phyloP scores from a whole-genome alignment of 2,329 filamentous ascomycete genomes.

The Ophiostoma piceae region DNA sequence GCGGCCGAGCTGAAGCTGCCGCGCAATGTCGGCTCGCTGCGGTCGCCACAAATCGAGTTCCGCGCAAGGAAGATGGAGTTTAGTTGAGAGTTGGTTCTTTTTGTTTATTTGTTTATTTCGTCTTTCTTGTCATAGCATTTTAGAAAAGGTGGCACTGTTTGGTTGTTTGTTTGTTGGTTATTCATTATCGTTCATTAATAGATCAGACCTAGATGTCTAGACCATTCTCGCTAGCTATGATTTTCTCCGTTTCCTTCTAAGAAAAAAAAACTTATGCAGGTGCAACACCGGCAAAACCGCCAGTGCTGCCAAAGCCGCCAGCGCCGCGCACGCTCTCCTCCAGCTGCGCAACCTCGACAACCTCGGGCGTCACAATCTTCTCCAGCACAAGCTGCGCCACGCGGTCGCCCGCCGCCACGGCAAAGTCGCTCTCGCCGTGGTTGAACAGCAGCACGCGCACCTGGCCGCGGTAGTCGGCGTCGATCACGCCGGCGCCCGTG shows the following conservation, averaged over 20 bases:
- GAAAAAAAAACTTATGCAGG: background rate
- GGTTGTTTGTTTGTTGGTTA: background rate
- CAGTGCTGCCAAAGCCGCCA: constrained; percentile 89
- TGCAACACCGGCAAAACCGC: constrained; percentile 34
- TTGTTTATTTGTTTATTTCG: background rate
- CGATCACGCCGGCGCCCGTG: constrained; percentile 92
- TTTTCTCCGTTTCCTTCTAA: background rate
- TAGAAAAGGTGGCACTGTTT: background rate
- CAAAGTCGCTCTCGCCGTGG: constrained; percentile 75
- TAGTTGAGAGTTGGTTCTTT: background rate
- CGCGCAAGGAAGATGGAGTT: constrained; percentile 48
- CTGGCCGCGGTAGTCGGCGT: constrained; percentile 91
- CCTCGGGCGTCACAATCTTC: constrained; percentile 87
- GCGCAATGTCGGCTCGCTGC: constrained; percentile 64
- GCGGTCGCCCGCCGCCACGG: constrained; percentile 77
- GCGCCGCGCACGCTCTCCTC: constrained; percentile 86
- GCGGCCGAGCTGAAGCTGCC: constrained; percentile 86
- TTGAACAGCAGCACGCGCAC: constrained; percentile 96
- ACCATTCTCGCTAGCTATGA: background rate
- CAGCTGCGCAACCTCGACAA: constrained; percentile 81
- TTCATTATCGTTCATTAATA: background rate
- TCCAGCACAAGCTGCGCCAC: constrained; percentile 92
- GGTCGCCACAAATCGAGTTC: constrained; percentile 61
- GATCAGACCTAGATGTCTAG: background rate
- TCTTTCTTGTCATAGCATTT: background rate